Evolutionary conservation across 805 yeast species (phyloP), one percentile per base, ranked within the genome.

Genomic region (Saturnispora hagleri): DNA sequence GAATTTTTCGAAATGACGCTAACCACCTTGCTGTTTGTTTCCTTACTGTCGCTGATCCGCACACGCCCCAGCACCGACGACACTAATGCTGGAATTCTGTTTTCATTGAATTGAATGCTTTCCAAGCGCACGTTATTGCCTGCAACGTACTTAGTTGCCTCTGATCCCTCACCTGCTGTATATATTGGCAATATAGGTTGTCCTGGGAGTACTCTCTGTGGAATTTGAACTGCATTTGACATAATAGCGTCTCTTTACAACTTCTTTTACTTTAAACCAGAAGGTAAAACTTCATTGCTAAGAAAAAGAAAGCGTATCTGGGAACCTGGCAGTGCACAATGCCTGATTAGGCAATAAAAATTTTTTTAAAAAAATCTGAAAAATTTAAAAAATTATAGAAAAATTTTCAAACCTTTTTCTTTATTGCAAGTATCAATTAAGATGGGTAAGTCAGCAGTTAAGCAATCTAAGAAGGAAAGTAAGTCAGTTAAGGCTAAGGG

Each of bases 131-230:
- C 74, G 9, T 96, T 96, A 20, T 70, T 66, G 5, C 96, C 95
- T 2, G 88, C 68, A 4, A 71, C 62, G 59, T 76, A 87, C 52
- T 72, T 74, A 15, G 57, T 56, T 12, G 47, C 26, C 18, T 34
- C 34, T 8, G 56, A 36, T 0, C 22, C n/a, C 10, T 54, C 54
- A 4, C 67, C 51, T 8, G 73, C 73, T 58, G 70, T 40, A 48
- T 51, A 73, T 6, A 74, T 69, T 1, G 93, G 90, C 18, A 81
- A 75, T 24, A 89, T 72, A 42, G 83, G 77, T 59, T 89, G 96
- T 0, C 97, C 96, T 1, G 97, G 96, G n/a, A 82, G 72, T 2
- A 77, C 87, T 36, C 64, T 63, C 33, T 71, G 67, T 20, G 84
- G 82, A n/a, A 48, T 24, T n/a, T 41, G 28, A 22, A 33, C 13